phyloP scores from a whole-genome alignment of 73 alveolate genomes.

The Tetrahymena borealis region DNA sequence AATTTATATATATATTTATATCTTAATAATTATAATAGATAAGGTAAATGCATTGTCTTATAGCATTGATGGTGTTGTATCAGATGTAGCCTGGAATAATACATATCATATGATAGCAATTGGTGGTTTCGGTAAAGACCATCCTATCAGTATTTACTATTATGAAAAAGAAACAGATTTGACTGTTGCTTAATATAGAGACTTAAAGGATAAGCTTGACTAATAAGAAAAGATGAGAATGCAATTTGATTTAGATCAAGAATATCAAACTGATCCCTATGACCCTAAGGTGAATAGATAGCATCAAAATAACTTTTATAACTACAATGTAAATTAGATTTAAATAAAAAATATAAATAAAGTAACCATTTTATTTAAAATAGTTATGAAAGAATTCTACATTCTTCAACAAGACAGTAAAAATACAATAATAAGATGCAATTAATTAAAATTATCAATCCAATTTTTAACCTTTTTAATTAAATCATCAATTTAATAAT shows the following conservation, averaged over 20 bases:
- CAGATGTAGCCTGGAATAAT: constrained; percentile 93
- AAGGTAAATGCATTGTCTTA: constrained; percentile 52
- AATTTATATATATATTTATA: neutral
- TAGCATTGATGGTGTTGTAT: constrained; percentile 72
- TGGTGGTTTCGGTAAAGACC: constrained; percentile 91
- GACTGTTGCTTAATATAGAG: constrained; percentile 12
- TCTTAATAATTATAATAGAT: neutral
- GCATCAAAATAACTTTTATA: neutral
- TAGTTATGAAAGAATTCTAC: no score
- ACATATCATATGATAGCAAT: constrained; percentile 92
- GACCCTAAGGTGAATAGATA: neutral
- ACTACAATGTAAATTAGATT: neutral
- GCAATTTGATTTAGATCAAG: neutral
- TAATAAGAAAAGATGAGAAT: neutral
- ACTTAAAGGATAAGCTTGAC: constrained; percentile 7
- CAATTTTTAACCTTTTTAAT: no score
- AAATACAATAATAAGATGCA: no score
- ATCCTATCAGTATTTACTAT: constrained; percentile 87
- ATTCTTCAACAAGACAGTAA: no score
- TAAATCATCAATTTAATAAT: no score
- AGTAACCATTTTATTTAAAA: neutral
- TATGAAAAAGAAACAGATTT: constrained; percentile 56
- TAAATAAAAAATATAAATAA: neutral
- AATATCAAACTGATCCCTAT: neutral
- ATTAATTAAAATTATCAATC: no score